Evolutionary conservation across 306 rosid species (phyloP).

Genomic region (Prunus armeniaca): DNA sequence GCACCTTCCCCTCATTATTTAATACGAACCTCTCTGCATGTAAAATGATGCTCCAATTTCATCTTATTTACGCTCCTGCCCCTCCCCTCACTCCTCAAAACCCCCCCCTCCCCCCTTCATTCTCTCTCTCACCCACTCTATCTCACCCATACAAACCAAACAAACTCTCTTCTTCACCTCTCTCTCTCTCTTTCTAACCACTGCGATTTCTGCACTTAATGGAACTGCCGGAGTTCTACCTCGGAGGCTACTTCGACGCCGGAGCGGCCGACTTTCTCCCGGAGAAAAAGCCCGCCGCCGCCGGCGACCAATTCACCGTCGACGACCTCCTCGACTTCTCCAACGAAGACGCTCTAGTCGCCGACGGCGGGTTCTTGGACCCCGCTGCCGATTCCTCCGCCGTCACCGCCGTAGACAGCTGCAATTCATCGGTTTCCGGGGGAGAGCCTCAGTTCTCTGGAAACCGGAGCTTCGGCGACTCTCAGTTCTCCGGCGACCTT

Average conservation of each 20-base stretch:
- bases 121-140: constrained; percentile 6
- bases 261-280: constrained; percentile 43
- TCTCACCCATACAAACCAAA: not conserved
- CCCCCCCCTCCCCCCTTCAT: constrained; percentile 55
- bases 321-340: constrained; percentile 91
- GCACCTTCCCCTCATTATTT: constrained; percentile 36
- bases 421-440: constrained; percentile 68
- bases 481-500: constrained; percentile 72
- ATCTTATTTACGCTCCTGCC: constrained; percentile 39
- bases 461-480: constrained; percentile 48
- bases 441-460: constrained; percentile 46
- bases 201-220: constrained; percentile 17
- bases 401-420: constrained; percentile 69
- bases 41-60: constrained; percentile 42
- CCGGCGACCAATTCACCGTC: constrained; percentile 60
- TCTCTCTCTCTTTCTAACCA: not conserved
- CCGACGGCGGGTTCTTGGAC: constrained; percentile 66
- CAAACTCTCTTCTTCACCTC: constrained; percentile 15
- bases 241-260: constrained; percentile 57
- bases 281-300: constrained; percentile 37
- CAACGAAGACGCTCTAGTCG: constrained; percentile 61
- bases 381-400: constrained; percentile 61
- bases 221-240: constrained; percentile 62
- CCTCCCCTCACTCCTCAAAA: constrained; percentile 68
- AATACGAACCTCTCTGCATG: constrained; percentile 44